phyloP scores from a whole-genome alignment of 1,284 basidiomycete genomes.

The Malassezia psittaci region DNA sequence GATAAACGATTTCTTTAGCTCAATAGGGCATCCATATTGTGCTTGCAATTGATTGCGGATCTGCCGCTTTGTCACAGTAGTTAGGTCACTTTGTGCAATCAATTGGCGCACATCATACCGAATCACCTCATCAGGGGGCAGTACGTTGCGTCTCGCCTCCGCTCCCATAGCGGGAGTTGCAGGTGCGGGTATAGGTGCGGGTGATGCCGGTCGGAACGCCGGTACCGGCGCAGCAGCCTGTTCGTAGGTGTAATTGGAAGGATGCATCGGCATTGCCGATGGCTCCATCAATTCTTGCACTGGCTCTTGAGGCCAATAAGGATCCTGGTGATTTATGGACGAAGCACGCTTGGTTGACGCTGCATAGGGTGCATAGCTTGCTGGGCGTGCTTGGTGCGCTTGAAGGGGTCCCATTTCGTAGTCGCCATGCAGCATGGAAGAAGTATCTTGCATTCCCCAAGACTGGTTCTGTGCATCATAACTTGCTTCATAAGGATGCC shows the following conservation, averaged over 20 bases:
- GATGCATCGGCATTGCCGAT: slow-evolving; percentile 13
- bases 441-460: slow-evolving; percentile 1
- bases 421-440: slow-evolving; percentile 19
- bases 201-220: slow-evolving; percentile 1
- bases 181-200: background rate
- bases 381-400: background rate
- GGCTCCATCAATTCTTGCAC: background rate
- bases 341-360: background rate
- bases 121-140: slow-evolving; percentile 37
- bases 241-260: background rate
- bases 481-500: background rate
- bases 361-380: background rate
- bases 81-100: slow-evolving; percentile 34
- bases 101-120: slow-evolving; percentile 32
- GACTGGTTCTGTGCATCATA: background rate
- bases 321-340: background rate
- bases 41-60: slow-evolving; percentile 31
- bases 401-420: background rate
- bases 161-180: background rate
- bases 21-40: slow-evolving; percentile 31
- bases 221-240: background rate
- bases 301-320: background rate
- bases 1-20: slow-evolving; percentile 37
- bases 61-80: slow-evolving; percentile 38
- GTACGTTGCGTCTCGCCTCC: background rate